A percentile compares a stretch with the other conserved stretches of the same genome.
phyloP scores from a whole-genome alignment of 768 basidiomycete genomes.

The Agaricus sinodeliciosus region DNA sequence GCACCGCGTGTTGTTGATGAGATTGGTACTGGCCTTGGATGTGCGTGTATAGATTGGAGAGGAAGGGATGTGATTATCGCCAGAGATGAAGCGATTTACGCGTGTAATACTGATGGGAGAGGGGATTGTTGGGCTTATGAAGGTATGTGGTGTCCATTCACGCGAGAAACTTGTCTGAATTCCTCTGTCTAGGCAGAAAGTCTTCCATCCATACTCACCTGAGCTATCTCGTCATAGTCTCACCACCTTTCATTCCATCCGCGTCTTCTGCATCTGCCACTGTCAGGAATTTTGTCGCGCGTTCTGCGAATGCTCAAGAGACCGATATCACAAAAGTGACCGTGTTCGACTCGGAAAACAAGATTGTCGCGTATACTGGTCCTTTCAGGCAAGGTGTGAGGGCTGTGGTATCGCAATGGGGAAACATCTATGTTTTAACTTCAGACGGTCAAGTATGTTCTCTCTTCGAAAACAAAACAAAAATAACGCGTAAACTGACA shows the following conservation, averaged over 20 bases:
- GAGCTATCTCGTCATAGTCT: slow-evolving; percentile 88
- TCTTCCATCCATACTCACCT: slow-evolving; percentile 66
- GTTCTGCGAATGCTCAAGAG: slow-evolving; percentile 34
- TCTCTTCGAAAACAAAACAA: neutral
- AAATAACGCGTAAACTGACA: no score
- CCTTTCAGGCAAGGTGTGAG: slow-evolving; percentile 80
- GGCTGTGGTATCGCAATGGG: slow-evolving; percentile 79
- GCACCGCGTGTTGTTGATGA: slow-evolving; percentile 74
- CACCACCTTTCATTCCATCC: slow-evolving; percentile 72
- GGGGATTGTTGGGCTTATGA: slow-evolving; percentile 89
- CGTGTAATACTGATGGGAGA: slow-evolving; percentile 75
- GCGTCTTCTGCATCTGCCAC: slow-evolving; percentile 65
- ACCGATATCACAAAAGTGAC: slow-evolving; percentile 73
- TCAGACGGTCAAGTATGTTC: slow-evolving; percentile 67
- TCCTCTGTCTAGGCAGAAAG: slow-evolving; percentile 49
- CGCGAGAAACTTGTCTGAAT: neutral
- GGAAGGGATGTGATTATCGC: slow-evolving; percentile 77
- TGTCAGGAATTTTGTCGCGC: slow-evolving; percentile 65
- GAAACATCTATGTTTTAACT: slow-evolving; percentile 69
- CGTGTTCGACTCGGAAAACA: slow-evolving; percentile 89
- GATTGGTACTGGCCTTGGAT: slow-evolving; percentile 77
- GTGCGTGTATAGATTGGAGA: slow-evolving; percentile 74
- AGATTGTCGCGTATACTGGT: slow-evolving; percentile 79
- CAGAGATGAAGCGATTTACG: slow-evolving; percentile 86
- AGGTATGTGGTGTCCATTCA: slow-evolving; percentile 40